These are phyloP conservation scores for Suillus paluster DNA, from an alignment of 768 basidiomycete genomes.

Conservation along the genomic window DNA sequence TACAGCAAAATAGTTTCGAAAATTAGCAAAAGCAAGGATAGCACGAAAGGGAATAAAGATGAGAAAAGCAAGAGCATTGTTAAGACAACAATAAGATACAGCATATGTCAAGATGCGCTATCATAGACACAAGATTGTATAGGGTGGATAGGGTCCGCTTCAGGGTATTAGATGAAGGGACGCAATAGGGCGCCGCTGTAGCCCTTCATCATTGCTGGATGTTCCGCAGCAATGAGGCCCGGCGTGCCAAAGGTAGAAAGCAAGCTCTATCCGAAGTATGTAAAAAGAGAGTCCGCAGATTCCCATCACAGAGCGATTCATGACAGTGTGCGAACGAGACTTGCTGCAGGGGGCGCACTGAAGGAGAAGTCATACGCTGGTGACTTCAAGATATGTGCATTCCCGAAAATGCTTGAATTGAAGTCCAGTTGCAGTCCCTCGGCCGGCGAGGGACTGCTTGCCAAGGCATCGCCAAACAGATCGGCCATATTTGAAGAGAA, in stretches of 20 bases:
- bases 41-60: not conserved
- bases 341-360: not conserved
- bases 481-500: constrained; percentile 8
- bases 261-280: not conserved
- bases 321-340: not conserved
- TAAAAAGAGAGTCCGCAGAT: not conserved
- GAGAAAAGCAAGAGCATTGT: not conserved
- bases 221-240: constrained; percentile 12
- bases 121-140: constrained; percentile 1
- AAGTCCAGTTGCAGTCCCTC: constrained; percentile 13
- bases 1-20: not conserved
- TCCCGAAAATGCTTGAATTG: not conserved
- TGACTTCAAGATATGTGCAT: not conserved
- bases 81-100: constrained; percentile 7
- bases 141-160: not conserved
- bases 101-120: constrained; percentile 4
- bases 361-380: constrained; percentile 4
- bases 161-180: constrained; percentile 3
- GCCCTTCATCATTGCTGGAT: constrained; percentile 5
- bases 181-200: not conserved
- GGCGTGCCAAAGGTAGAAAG: constrained; percentile 6
- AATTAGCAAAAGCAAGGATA: not conserved
- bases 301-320: not conserved
- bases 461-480: constrained; percentile 6
- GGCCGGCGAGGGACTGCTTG: not conserved